Evolutionary conservation across 2,329 filamentous ascomycete species (phyloP).

Genomic region (Aspergillus tamarii): DNA sequence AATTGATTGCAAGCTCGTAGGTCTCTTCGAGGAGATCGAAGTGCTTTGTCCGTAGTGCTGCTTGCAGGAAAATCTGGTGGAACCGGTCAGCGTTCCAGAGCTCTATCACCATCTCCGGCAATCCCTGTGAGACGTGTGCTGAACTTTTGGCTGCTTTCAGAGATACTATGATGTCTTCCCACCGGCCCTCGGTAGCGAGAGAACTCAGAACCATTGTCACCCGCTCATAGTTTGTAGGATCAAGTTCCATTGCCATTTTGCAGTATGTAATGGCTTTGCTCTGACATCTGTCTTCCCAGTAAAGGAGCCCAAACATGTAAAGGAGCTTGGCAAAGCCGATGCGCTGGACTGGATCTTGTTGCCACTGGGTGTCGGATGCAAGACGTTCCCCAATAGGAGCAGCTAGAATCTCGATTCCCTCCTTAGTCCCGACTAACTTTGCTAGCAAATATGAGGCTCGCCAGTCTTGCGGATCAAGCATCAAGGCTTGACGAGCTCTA

Average conservation of each 20-base stretch:
- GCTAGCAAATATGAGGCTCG: slow-evolving; percentile 26
- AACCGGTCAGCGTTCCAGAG: slow-evolving; percentile 17
- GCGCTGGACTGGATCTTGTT: not conserved
- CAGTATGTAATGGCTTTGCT: not conserved
- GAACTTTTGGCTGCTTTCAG: not conserved
- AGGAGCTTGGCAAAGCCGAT: not conserved
- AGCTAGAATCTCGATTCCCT: slow-evolving; percentile 18
- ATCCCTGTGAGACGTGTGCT: not conserved
- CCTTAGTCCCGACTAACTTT: slow-evolving; percentile 17
- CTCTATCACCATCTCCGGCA: slow-evolving; percentile 18
- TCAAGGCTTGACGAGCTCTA: slow-evolving; percentile 23
- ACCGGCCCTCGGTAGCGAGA: slow-evolving; percentile 4
- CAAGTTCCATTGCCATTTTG: not conserved
- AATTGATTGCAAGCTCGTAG: slow-evolving; percentile 24
- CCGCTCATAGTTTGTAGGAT: not conserved
- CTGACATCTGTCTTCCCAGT: not conserved
- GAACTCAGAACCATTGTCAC: not conserved
- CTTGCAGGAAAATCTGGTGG: slow-evolving; percentile 18
- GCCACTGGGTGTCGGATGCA: not conserved
- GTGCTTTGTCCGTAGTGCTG: slow-evolving; percentile 20
- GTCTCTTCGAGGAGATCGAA: slow-evolving; percentile 23
- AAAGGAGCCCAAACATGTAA: not conserved
- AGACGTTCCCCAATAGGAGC: not conserved
- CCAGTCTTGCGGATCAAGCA: slow-evolving; percentile 25
- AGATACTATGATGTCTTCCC: not conserved